A percentile compares a stretch with the other conserved stretches of the same genome.
These are phyloP conservation scores for Begonia fuchsioides DNA, from an alignment of 306 rosid genomes.

Conservation along the genomic window DNA sequence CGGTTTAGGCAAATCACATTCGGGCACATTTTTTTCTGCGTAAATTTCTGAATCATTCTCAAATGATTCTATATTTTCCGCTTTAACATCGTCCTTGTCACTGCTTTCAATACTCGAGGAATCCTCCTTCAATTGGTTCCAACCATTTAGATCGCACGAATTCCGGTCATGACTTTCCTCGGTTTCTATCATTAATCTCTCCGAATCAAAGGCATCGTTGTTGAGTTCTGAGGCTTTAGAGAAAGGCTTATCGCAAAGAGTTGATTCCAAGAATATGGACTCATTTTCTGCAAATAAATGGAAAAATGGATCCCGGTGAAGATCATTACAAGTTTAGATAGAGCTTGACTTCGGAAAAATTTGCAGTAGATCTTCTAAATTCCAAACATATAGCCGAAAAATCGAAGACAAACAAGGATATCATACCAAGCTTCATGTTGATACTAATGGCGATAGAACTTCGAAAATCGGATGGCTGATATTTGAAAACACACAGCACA, in stretches of 20 bases:
- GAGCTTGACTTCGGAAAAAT: background rate
- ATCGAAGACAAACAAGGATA: too few relatives aligned
- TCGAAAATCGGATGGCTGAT: too few relatives aligned
- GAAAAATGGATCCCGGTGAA: background rate
- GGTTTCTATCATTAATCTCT: constrained; percentile 13
- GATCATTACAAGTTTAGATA: background rate
- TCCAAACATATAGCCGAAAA: too few relatives aligned
- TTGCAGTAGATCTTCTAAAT: background rate
- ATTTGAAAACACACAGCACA: too few relatives aligned
- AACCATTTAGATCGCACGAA: constrained; percentile 14
- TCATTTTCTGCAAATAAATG: constrained; percentile 48
- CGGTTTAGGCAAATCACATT: constrained; percentile 47
- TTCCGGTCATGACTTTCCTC: constrained; percentile 21
- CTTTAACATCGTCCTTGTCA: constrained; percentile 7
- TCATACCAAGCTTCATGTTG: too few relatives aligned
- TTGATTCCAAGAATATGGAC: constrained; percentile 25
- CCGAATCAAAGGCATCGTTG: constrained; percentile 17
- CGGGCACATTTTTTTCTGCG: constrained; percentile 39
- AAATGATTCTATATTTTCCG: constrained; percentile 16
- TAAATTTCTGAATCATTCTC: constrained; percentile 21
- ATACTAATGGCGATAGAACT: too few relatives aligned
- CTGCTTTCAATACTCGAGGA: background rate
- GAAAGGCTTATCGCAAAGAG: constrained; percentile 19
- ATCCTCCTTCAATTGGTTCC: background rate
- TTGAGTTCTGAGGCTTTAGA: constrained; percentile 31